Base-by-base conservation (phyloP, 139 green algal genomes). In the Pleodorina starrii region DNA sequence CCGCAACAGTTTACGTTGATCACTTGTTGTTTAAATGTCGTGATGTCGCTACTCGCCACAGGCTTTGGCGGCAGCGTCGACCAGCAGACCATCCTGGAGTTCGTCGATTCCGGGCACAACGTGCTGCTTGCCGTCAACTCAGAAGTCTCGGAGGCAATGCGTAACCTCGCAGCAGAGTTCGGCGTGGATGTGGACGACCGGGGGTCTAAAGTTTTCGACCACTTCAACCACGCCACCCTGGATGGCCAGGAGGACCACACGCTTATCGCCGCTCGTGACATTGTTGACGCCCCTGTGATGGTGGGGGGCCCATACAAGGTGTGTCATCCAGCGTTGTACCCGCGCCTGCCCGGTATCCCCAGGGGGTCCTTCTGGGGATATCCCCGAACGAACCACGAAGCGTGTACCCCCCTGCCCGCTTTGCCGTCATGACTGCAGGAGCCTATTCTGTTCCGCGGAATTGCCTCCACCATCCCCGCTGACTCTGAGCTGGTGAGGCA, bases 71-170 rank as follows among this genome's bases (percentile, higher is more conserved):
- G 96, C 11, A 88, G 86, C 2, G 60, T 98, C 5, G 92, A 96
- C 75, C 79, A 92, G 16, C 76, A 85, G 1, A 86, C 77, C 1
- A 90, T 99, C n/a, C 72, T 97, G 6, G 95, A 98, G 25, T 99
- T 99, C 87, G 91, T 99, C 1, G 97, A 99, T 54, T 90, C 75
- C 27, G 97, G 97, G 5, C 92, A 92, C 54, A 94, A 98, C 74
- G 36, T 99, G 25, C 48, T 99, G 1, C n/a, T 99, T 17, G 95
- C 94, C 32, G 90, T 93, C 23, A 94, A 91, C 88, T 86, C 90
- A 17, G 72, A 90, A 6, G 90, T 91, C 3, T 96, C 93, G 21
- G 94, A 96, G 38, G 83, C 73, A 40, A 79, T 93, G 78, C 91
- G 91, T 5, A 83, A 60, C 38, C 91, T 98, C 23, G 93, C 93